These are phyloP conservation scores for Penicillium sp. DNA, from an alignment of 2,329 filamentous ascomycete species.

Conservation along the genomic window DNA sequence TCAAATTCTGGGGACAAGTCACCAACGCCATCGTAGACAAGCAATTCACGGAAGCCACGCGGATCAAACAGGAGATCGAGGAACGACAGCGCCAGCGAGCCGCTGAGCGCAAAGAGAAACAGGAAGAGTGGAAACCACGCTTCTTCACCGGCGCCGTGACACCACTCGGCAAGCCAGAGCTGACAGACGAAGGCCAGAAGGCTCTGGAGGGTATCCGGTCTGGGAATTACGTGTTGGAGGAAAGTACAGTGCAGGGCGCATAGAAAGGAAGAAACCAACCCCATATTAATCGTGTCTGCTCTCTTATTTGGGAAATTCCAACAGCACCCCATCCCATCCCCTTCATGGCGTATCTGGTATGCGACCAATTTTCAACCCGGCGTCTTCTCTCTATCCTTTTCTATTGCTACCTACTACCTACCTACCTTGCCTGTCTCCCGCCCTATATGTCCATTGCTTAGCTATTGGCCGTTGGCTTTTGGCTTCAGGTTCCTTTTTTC, in stretches of 20 bases:
- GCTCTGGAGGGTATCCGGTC: conserved; percentile 63
- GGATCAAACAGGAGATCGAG: conserved; percentile 87
- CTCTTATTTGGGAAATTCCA: conserved; percentile 12
- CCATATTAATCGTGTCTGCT: conserved; percentile 6
- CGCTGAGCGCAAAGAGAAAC: conserved; percentile 73
- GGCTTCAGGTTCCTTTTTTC: not conserved
- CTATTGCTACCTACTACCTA: conserved; percentile 6
- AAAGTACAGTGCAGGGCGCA: conserved; percentile 44
- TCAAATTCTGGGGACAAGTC: conserved; percentile 85
- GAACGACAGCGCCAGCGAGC: conserved; percentile 87
- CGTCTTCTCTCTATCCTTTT: conserved; percentile 16
- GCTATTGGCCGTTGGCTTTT: conserved; percentile 1
- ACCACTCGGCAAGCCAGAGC: conserved; percentile 64
- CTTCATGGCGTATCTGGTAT: conserved; percentile 36
- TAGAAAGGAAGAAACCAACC: conserved; percentile 27
- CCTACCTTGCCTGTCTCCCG: not conserved
- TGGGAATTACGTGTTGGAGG: conserved; percentile 57
- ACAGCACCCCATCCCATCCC: conserved; percentile 8
- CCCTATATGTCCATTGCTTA: not conserved
- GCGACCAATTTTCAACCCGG: conserved; percentile 27
- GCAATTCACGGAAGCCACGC: conserved; percentile 83
- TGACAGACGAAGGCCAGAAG: conserved; percentile 67
- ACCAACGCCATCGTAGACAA: conserved; percentile 84
- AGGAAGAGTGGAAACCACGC: conserved; percentile 78
- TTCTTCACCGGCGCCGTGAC: conserved; percentile 77